Evolutionary conservation across 1,284 basidiomycete genomes (phyloP).

Genomic region (Trichosporon faecale): DNA sequence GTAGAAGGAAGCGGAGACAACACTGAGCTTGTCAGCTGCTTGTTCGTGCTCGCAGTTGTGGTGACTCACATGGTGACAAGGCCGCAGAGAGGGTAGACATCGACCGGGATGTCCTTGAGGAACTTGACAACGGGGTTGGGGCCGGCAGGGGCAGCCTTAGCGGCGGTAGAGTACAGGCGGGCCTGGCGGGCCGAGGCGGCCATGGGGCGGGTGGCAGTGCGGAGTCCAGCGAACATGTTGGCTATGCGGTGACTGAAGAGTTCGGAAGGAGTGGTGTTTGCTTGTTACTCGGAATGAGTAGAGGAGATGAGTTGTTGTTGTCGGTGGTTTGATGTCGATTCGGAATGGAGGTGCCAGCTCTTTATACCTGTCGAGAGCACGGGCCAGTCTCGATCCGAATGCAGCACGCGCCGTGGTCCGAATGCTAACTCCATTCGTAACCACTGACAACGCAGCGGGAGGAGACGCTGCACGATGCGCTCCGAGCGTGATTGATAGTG

Average conservation of each 20-base stretch:
- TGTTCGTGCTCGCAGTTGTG: neutral
- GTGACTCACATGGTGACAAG: conserved; percentile 8
- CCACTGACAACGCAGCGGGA: neutral
- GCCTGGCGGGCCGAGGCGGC: conserved; percentile 7
- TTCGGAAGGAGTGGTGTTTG: conserved; percentile 9
- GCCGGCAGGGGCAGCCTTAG: neutral
- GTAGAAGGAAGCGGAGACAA: neutral
- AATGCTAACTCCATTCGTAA: neutral
- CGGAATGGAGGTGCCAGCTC: neutral
- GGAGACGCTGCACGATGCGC: neutral
- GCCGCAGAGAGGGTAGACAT: conserved; percentile 8
- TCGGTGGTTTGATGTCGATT: conserved; percentile 5
- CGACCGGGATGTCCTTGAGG: conserved; percentile 6
- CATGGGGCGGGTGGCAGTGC: conserved; percentile 7
- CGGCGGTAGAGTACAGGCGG: neutral
- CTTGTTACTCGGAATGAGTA: neutral
- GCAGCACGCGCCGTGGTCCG: neutral
- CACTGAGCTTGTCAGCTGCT: neutral
- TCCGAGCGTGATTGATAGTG: neutral
- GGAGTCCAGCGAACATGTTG: conserved; percentile 9
- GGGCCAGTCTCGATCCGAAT: neutral
- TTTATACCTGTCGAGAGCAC: neutral
- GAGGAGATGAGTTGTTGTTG: neutral
- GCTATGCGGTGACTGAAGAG: neutral
- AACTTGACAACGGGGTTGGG: conserved; percentile 2